Evolutionary conservation across 192 early-diverging fungal species (phyloP).

Genomic region (Glomus cerebriforme): DNA sequence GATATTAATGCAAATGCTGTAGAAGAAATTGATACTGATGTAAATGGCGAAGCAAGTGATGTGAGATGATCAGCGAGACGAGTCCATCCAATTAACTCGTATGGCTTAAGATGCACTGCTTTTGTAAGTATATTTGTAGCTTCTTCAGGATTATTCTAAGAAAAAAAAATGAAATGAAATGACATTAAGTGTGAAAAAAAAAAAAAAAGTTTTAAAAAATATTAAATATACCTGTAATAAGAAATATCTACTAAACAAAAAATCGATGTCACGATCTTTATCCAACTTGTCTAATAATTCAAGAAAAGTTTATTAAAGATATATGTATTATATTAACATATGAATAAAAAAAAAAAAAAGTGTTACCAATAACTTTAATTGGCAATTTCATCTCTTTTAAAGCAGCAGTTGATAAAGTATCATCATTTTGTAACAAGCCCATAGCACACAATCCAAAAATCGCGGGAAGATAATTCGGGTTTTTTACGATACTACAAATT

Average conservation of each 20-base stretch:
- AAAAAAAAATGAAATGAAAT: background rate
- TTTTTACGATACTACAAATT: conserved; percentile 51
- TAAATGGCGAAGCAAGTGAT: conserved; percentile 28
- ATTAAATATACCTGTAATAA: conserved; percentile 43
- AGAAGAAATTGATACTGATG: conserved; percentile 39
- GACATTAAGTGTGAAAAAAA: background rate
- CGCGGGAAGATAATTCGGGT: conserved; percentile 59
- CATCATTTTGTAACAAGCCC: conserved; percentile 65
- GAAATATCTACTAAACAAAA: conserved; percentile 15
- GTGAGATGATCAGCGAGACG: conserved; percentile 44
- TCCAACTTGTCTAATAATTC: conserved; percentile 36
- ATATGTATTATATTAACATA: background rate
- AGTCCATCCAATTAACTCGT: conserved; percentile 42
- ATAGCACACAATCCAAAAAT: conserved; percentile 71
- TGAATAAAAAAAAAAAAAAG: background rate
- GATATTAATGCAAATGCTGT: conserved; percentile 36
- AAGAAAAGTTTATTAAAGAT: conserved; percentile 11
- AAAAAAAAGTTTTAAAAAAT: conserved; percentile 5
- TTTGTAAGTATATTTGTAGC: conserved; percentile 44
- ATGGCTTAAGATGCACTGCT: conserved; percentile 47
- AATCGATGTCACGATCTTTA: conserved; percentile 8
- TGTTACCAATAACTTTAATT: conserved; percentile 41
- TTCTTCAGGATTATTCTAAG: conserved; percentile 26
- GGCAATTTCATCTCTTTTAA: conserved; percentile 69
- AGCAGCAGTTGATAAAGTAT: conserved; percentile 60